A percentile compares a stretch with the other conserved stretches of the same genome.
Evolutionary conservation across 768 basidiomycete species (phyloP).

Genomic region (Phanerochaete sordida): DNA sequence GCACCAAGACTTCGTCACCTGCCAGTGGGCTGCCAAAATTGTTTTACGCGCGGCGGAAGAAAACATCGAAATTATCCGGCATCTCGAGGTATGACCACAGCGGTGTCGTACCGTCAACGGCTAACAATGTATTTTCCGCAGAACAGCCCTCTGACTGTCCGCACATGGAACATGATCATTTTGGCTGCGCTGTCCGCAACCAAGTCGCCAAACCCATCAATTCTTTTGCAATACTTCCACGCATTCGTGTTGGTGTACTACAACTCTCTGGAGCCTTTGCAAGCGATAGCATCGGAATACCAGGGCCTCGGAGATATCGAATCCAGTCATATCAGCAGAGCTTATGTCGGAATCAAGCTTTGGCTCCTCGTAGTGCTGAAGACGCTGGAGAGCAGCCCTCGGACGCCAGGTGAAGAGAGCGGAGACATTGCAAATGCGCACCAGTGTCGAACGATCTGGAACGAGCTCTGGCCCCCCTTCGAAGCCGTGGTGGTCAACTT

Average conservation of each 20-base stretch:
- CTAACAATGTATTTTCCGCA: not conserved
- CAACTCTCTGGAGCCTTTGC: slow-evolving; percentile 37
- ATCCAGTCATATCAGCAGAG: slow-evolving; percentile 47
- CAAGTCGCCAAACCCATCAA: slow-evolving; percentile 32
- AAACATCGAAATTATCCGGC: slow-evolving; percentile 40
- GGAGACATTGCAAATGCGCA: slow-evolving; percentile 16
- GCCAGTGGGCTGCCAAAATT: slow-evolving; percentile 49
- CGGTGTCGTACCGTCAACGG: not conserved
- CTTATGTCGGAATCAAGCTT: slow-evolving; percentile 64
- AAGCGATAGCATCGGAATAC: slow-evolving; percentile 26
- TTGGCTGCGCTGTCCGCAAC: slow-evolving; percentile 46
- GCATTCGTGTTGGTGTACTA: slow-evolving; percentile 48
- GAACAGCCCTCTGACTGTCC: slow-evolving; percentile 30
- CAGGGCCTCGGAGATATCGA: slow-evolving; percentile 48
- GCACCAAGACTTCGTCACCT: slow-evolving; percentile 50
- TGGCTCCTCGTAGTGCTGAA: slow-evolving; percentile 62
- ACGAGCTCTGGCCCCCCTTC: slow-evolving; percentile 73
- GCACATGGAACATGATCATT: slow-evolving; percentile 64
- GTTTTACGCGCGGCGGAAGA: slow-evolving; percentile 44
- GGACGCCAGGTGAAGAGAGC: slow-evolving; percentile 1
- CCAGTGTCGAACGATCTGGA: slow-evolving; percentile 53
- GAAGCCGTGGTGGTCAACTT: slow-evolving; percentile 49
- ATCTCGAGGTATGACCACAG: slow-evolving; percentile 30
- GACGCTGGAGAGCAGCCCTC: slow-evolving; percentile 4
- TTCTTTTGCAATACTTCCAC: slow-evolving; percentile 48